These are phyloP conservation scores for Mucor racemosus DNA, from an alignment of 371 early-diverging fungal species.

Conservation along the genomic window DNA sequence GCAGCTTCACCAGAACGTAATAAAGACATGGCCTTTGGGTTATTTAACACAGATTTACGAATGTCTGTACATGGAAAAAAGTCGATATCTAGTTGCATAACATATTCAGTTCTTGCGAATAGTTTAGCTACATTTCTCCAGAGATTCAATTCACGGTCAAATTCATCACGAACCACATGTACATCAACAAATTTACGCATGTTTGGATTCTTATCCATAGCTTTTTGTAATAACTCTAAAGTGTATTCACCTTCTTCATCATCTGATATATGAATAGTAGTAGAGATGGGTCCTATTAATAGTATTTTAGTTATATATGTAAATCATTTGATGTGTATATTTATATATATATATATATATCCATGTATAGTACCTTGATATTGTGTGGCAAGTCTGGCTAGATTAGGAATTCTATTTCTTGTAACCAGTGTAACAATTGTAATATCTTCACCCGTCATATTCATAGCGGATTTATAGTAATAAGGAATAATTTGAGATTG, in stretches of 20 bases:
- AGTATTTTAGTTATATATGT: background rate
- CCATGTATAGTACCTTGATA: constrained; percentile 47
- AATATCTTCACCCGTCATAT: constrained; percentile 53
- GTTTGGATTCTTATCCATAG: constrained; percentile 46
- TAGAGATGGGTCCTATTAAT: constrained; percentile 61
- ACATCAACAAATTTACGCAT: constrained; percentile 62
- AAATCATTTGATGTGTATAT: background rate
- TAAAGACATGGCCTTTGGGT: constrained; percentile 39
- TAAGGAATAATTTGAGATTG: constrained; percentile 63
- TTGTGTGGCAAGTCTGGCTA: constrained; percentile 53
- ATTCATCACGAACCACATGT: constrained; percentile 62
- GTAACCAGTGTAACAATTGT: constrained; percentile 63
- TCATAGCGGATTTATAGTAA: constrained; percentile 51
- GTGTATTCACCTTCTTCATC: constrained; percentile 52
- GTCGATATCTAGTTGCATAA: constrained; percentile 69
- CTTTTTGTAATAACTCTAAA: constrained; percentile 45
- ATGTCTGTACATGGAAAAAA: constrained; percentile 63
- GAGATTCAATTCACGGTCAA: constrained; percentile 64
- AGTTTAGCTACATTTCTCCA: constrained; percentile 68
- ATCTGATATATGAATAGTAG: constrained; percentile 60
- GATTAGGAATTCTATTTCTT: constrained; percentile 50
- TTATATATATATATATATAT: constrained; percentile 4
- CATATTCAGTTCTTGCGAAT: constrained; percentile 63
- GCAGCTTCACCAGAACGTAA: constrained; percentile 50
- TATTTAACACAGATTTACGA: constrained; percentile 43